Evolutionary conservation across 768 basidiomycete species (phyloP), one percentile per base, ranked within the genome.

Genomic region (Chalciporus piperatus): DNA sequence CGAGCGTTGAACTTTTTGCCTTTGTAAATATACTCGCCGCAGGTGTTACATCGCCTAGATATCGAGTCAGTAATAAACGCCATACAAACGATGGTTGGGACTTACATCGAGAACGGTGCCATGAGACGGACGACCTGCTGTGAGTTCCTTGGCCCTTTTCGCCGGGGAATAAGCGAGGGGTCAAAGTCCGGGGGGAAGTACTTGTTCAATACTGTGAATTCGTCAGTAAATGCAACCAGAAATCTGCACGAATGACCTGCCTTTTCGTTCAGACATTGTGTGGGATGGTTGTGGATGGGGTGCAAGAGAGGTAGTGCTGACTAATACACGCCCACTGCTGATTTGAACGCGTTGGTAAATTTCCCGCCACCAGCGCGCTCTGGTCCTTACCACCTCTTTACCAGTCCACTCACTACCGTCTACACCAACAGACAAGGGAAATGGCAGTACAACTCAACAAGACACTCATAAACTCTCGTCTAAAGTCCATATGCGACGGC

Each of bases 1-100:
- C 96, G 81, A 6, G 97, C 97, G 61, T 99, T 98, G 76, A 99
- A 99, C 72, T 99, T 99, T 77, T 99, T 99, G 42, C 97, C 97
- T 69, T 99, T 98, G 73, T 98, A 96, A 48, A 99, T 89, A 63
- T 98, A 99, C 73, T 99, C 97, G 43, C 95, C 97, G 62, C 97
- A 99, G 3, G 92, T 92, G 61, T 93, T 95, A 63, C 88, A 89
- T 60, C 91, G 84, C 89, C 90, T 92, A 41, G 6, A 42, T 27
- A 27, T 30, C n/a, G 3, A 11, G 50, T 66, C 9, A 65, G 55
- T 43, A 2, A 37, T 11, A 27, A 40, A 57, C 37, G 53, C 23
- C 16, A 11, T 22, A 23, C 2, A 0, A 20, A 33, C 8, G 47
- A 39, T 11, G 25, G 44, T 6, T 0, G 11, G 30, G 13, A 73